These are phyloP conservation scores for Fusarium vanettenii DNA, from an alignment of 2,329 filamentous ascomycete genomes.

Conservation along the genomic window DNA sequence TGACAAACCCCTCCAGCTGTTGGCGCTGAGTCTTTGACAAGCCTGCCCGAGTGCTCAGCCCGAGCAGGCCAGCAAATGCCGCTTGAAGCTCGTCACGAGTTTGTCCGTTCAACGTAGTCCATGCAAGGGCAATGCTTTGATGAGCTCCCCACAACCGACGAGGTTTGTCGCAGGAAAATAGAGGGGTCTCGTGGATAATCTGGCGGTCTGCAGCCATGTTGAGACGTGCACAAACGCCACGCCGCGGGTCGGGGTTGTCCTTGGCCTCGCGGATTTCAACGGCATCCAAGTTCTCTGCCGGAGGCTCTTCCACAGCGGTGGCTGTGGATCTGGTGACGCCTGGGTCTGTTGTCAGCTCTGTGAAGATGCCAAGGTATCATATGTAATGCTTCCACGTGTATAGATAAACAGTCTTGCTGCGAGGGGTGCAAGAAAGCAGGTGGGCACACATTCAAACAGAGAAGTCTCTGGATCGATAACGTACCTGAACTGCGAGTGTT, in stretches of 20 bases:
- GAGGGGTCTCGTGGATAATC: conserved; percentile 36
- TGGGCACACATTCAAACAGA: neutral
- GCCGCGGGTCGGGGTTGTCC: neutral
- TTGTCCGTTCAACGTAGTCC: conserved; percentile 14
- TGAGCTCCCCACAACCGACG: neutral
- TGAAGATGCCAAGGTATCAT: neutral
- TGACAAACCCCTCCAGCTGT: conserved; percentile 35
- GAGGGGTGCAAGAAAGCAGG: neutral
- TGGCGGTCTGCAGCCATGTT: conserved; percentile 6
- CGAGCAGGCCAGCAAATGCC: conserved; percentile 22
- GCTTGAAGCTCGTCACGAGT: neutral
- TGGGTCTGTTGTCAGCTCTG: neutral
- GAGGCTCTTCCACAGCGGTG: neutral
- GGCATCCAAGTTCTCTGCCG: conserved; percentile 17
- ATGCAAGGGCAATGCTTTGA: conserved; percentile 2
- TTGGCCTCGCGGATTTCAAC: conserved; percentile 17
- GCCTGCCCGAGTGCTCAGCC: neutral
- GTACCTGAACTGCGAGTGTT: neutral
- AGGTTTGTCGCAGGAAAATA: conserved; percentile 27
- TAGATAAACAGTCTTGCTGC: neutral
- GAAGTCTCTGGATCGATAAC: conserved; percentile 3
- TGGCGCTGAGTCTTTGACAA: conserved; percentile 8
- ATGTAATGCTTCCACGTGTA: neutral
- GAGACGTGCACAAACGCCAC: conserved; percentile 35
- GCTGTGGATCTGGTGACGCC: neutral